phyloP scores from a whole-genome alignment of 768 basidiomycete species.

The Boletus rufocinnamomeus region DNA sequence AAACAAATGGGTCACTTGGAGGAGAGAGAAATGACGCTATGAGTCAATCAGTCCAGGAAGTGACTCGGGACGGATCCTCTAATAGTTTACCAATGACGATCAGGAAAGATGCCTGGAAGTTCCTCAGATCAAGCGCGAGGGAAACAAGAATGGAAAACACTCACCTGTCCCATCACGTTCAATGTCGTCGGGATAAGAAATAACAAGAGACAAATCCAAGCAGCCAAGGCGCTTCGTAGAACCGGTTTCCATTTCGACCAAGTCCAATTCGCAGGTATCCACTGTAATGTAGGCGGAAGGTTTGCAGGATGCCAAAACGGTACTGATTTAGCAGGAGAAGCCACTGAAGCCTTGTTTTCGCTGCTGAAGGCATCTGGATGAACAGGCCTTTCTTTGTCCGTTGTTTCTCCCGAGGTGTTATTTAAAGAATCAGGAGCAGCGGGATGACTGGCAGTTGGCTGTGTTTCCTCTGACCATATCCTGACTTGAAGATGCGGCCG shows the following conservation, averaged over 20 bases:
- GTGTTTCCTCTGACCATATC: background rate
- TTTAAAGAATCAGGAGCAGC: background rate
- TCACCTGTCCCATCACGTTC: constrained; percentile 57
- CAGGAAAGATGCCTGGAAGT: constrained; percentile 58
- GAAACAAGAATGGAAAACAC: background rate
- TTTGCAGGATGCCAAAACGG: background rate
- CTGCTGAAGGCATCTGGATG: background rate
- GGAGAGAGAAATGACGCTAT: constrained; percentile 66
- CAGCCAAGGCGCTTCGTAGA: constrained; percentile 60
- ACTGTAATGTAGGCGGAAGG: constrained; percentile 42
- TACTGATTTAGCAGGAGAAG: background rate
- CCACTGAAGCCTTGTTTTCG: background rate
- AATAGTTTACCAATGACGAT: constrained; percentile 56
- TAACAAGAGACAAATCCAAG: constrained; percentile 60
- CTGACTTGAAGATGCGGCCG: constrained; percentile 14
- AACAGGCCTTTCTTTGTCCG: background rate
- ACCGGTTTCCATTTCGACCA: constrained; percentile 64
- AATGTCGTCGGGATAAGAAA: constrained; percentile 57
- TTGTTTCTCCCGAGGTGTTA: background rate
- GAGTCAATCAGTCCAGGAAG: constrained; percentile 2
- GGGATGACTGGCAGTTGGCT: background rate
- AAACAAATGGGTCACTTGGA: constrained; percentile 67
- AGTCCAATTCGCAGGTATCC: constrained; percentile 59
- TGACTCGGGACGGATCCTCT: background rate
- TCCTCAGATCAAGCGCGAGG: background rate